These are phyloP conservation scores for Alternaria sp. DNA, from an alignment of 2,329 filamentous ascomycete species.

Conservation along the genomic window DNA sequence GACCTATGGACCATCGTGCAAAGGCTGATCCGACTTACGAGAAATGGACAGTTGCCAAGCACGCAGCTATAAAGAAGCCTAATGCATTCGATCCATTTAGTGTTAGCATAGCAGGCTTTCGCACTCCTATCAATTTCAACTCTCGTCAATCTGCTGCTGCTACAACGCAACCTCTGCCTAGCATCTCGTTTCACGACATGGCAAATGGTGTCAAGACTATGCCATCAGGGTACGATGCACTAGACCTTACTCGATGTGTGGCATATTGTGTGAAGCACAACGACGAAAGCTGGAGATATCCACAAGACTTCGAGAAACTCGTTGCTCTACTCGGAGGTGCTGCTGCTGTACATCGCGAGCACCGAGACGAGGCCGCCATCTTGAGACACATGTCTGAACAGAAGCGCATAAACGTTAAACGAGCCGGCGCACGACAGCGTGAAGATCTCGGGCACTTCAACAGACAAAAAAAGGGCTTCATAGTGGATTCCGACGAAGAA, in stretches of 20 bases:
- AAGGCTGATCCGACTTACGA: constrained; percentile 18
- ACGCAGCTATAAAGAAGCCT: constrained; percentile 17
- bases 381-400: constrained; percentile 12
- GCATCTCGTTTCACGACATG: constrained; percentile 29
- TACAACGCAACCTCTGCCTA: neutral
- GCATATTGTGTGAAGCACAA: constrained; percentile 24
- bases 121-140: constrained; percentile 7
- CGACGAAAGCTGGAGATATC: constrained; percentile 31
- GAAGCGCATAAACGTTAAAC: neutral
- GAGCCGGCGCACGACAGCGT: neutral
- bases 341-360: constrained; percentile 1
- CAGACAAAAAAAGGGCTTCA: neutral
- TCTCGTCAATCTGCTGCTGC: neutral
- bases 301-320: constrained; percentile 24
- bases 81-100: constrained; percentile 18
- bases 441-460: constrained; percentile 8
- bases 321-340: constrained; percentile 23
- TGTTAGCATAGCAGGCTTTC: constrained; percentile 30
- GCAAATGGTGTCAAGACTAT: constrained; percentile 22
- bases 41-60: constrained; percentile 25
- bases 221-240: constrained; percentile 26
- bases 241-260: constrained; percentile 37
- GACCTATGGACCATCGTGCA: constrained; percentile 22
- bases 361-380: constrained; percentile 23
- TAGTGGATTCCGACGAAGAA: constrained; percentile 4